These are phyloP conservation scores for Penicillium daleae DNA, from an alignment of 495 filamentous ascomycete species.

Conservation along the genomic window DNA sequence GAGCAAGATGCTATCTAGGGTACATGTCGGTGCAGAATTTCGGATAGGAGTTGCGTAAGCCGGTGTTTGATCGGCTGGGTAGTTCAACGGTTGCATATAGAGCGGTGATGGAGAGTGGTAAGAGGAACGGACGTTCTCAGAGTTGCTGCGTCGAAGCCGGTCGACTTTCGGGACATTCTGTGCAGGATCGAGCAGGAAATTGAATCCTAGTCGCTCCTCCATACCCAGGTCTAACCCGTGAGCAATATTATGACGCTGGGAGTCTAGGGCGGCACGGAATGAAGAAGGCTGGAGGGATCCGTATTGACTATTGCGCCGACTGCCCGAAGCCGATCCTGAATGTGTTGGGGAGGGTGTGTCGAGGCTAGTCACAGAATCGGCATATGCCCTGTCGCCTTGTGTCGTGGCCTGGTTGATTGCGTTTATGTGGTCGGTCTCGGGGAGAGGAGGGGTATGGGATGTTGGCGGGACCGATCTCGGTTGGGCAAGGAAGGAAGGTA, in stretches of 20 bases:
- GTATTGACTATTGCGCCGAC: conserved; percentile 36
- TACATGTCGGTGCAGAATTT: conserved; percentile 66
- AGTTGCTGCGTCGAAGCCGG: conserved; percentile 37
- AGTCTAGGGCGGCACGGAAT: conserved; percentile 44
- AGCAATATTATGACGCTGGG: conserved; percentile 57
- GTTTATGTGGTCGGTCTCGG: conserved; percentile 29
- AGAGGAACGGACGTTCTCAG: conserved; percentile 30
- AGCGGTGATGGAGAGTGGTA: conserved; percentile 29
- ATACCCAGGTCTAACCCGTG: conserved; percentile 61
- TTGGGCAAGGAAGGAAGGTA: conserved; percentile 19
- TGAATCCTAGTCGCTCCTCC: conserved; percentile 66
- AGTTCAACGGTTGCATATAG: conserved; percentile 32
- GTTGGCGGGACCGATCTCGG: conserved; percentile 27
- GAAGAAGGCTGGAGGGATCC: conserved; percentile 26
- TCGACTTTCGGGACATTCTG: conserved; percentile 49
- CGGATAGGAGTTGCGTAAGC: conserved; percentile 56
- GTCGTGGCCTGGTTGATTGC: conserved; percentile 21
- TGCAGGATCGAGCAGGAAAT: conserved; percentile 64
- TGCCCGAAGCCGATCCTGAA: conserved; percentile 31
- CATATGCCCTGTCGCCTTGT: conserved; percentile 31
- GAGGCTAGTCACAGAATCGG: conserved; percentile 39
- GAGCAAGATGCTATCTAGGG: conserved; percentile 74
- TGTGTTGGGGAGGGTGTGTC: conserved; percentile 45
- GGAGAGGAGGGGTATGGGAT: conserved; percentile 31
- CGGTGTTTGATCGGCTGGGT: conserved; percentile 30